phyloP scores from a whole-genome alignment of 2,329 filamentous ascomycete genomes.

The Chaetoscypha palmicola region DNA sequence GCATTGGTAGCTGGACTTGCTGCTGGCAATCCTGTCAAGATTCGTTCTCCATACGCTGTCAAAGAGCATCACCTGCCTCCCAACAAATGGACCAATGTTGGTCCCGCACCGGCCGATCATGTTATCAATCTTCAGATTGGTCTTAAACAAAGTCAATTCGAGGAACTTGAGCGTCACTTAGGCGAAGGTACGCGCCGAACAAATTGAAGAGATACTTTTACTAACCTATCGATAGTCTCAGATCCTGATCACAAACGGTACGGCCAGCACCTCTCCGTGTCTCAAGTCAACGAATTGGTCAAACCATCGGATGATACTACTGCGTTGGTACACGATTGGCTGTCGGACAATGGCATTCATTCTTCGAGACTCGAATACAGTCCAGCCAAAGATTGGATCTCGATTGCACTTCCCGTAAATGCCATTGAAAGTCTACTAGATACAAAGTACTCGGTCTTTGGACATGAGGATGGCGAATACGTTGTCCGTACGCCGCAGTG shows the following conservation, averaged over 20 bases:
- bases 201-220: neutral
- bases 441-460: slow-evolving; percentile 45
- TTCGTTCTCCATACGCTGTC: slow-evolving; percentile 39
- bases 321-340: slow-evolving; percentile 48
- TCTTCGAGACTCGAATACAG: slow-evolving; percentile 40
- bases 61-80: slow-evolving; percentile 51
- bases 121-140: slow-evolving; percentile 49
- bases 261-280: slow-evolving; percentile 44
- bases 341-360: slow-evolving; percentile 44
- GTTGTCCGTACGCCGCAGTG: slow-evolving; percentile 47
- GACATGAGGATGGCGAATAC: slow-evolving; percentile 44
- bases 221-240: slow-evolving; percentile 36
- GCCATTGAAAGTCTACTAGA: slow-evolving; percentile 47
- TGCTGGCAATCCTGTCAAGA: slow-evolving; percentile 28
- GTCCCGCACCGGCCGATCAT: slow-evolving; percentile 40
- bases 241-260: slow-evolving; percentile 47
- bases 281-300: slow-evolving; percentile 47
- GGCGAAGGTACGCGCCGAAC: slow-evolving; percentile 36
- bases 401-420: slow-evolving; percentile 43
- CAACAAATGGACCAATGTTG: slow-evolving; percentile 41
- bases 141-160: slow-evolving; percentile 48
- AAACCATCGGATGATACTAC: slow-evolving; percentile 45
- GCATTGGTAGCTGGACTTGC: no score
- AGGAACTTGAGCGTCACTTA: slow-evolving; percentile 47
- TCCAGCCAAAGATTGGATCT: slow-evolving; percentile 51